Evolutionary conservation across 257 asterid species (phyloP), one percentile per base, ranked within the genome.

Genomic region (Salvia hispanica): DNA sequence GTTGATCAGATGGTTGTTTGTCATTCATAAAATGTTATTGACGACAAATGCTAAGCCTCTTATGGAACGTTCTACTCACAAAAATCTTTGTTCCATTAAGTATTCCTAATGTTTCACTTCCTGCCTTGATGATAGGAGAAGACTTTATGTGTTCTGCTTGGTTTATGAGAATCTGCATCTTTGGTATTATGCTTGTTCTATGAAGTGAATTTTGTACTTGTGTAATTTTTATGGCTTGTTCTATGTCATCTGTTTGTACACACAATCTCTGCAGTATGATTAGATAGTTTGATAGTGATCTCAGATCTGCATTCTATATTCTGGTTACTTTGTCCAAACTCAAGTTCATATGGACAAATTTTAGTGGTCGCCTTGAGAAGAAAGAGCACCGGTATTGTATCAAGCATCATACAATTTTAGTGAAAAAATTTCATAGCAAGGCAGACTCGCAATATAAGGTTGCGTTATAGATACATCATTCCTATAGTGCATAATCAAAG

Each of bases 21-120:
- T 66, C 70, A 59, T 51, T 75, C 62, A 67, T 62, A 62, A 67
- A 71, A 59, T 68, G 58, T 43, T 72, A 31, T 46, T 6, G 60
- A 58, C 63, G 62, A 75, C 72, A 58, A 72, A 62, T 54, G 53
- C 52, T 72, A 37, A 52, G 39, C 39, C 39, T 34, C 59, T 36
- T 21, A 14, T 61, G 67, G 74, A 66, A 69, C 25, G 53, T 69
- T 70, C 64, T 59, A 5, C 67, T 60, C 48, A 47, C 64, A 55
- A 21, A 56, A 63, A 37, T 51, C 68, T 63, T 56, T 68, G 51
- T 67, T 58, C 48, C 42, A 37, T 43, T 37, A 53, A 47, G 62
- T 10, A 7, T 59, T 50, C 68, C 39, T 7, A 16, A 11, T 58
- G 45, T 60, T 51, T 50, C 42, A 28, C 51, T 76, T 28, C 33